Percentiles rank a stretch among this genome's conserved stretches.
These are phyloP conservation scores for Lablab purpureus DNA, from an alignment of 306 rosid genomes.

Conservation along the genomic window DNA sequence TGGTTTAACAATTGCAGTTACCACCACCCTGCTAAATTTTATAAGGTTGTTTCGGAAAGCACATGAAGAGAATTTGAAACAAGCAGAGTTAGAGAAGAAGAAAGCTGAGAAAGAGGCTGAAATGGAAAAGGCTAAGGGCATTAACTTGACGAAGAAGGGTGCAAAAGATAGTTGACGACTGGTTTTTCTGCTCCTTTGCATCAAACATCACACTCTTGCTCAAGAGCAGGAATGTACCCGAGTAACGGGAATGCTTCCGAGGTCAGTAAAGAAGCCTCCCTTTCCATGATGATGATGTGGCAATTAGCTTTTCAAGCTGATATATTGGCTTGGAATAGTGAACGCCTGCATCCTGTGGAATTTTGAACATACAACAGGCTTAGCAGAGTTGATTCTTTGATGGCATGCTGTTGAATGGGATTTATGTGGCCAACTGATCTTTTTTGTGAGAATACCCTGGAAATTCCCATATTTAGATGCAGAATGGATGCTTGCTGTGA, in stretches of 20 bases:
- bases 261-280: slow-evolving; percentile 48
- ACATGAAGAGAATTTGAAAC: slow-evolving; percentile 90
- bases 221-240: slow-evolving; percentile 51
- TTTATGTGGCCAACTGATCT: slow-evolving; percentile 34
- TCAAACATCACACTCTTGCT: slow-evolving; percentile 50
- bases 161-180: slow-evolving; percentile 69
- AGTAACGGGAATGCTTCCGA: slow-evolving; percentile 51
- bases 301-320: slow-evolving; percentile 39
- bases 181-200: slow-evolving; percentile 51
- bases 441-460: slow-evolving; percentile 23
- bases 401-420: slow-evolving; percentile 39
- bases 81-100: slow-evolving; percentile 92
- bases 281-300: slow-evolving; percentile 35
- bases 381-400: slow-evolving; percentile 49
- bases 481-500: slow-evolving; percentile 39
- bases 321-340: slow-evolving; percentile 40
- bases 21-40: slow-evolving; percentile 80
- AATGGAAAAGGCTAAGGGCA: slow-evolving; percentile 92
- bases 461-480: slow-evolving; percentile 29
- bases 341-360: slow-evolving; percentile 43
- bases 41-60: slow-evolving; percentile 91
- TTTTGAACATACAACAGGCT: slow-evolving; percentile 46
- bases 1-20: slow-evolving; percentile 73
- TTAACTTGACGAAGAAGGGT: slow-evolving; percentile 70
- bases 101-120: slow-evolving; percentile 90